Conservation (phyloP, 805 yeast genomes). For the Kazachstania kunashirensis region DNA sequence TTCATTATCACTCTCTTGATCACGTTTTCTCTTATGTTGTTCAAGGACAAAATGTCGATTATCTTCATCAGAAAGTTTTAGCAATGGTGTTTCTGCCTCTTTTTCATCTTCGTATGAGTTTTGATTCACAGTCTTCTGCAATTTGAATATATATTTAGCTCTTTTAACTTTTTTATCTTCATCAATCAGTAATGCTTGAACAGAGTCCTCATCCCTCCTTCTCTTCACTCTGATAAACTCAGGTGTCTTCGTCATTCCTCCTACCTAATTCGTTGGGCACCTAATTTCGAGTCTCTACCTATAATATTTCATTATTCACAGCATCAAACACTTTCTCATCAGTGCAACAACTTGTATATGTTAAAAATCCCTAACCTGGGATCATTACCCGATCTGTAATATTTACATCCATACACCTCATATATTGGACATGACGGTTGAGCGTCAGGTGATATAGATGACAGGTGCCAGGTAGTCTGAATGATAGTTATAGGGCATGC, state of each 20-base stretch:
- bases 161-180: slow-evolving; percentile 28
- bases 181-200: slow-evolving; percentile 55
- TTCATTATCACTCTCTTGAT: slow-evolving; percentile 10
- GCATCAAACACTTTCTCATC: no score
- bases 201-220: slow-evolving; percentile 77
- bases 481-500: no score
- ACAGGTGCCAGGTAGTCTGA: no score
- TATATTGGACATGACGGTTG: no score
- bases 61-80: slow-evolving; percentile 18
- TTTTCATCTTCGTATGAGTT: slow-evolving; percentile 22
- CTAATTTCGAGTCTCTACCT: no score
- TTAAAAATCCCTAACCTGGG: no score
- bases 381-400: no score
- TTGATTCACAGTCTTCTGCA: slow-evolving; percentile 39
- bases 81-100: slow-evolving; percentile 20
- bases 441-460: no score
- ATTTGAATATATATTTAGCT: slow-evolving; percentile 34
- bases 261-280: no score
- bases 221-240: slow-evolving; percentile 75
- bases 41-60: slow-evolving; percentile 25
- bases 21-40: slow-evolving; percentile 22
- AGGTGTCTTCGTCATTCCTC: slow-evolving; percentile 34
- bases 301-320: no score
- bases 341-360: no score
- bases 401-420: no score